A percentile compares a stretch with the other conserved stretches of the same genome.
Evolutionary conservation across 306 rosid genomes (phyloP).

Genomic region (Albizia julibrissin): DNA sequence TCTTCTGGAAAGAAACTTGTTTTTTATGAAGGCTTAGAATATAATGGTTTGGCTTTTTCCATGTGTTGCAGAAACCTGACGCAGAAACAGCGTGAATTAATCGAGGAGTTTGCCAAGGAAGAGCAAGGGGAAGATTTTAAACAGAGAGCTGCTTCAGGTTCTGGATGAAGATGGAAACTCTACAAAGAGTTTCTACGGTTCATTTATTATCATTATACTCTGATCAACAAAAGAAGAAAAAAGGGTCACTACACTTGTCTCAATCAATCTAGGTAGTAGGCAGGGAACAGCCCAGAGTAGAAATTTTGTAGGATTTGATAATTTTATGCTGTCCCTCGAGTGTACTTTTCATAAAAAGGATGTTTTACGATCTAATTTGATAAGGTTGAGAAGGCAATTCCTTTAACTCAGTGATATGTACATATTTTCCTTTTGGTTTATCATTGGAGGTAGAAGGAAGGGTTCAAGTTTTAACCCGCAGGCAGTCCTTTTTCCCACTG

Average conservation of each 20-base stretch:
- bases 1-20: not conserved
- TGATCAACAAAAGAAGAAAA: not conserved
- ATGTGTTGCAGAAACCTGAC: conserved; percentile 64
- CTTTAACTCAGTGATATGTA: conserved; percentile 33
- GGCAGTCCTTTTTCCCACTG: conserved; percentile 4
- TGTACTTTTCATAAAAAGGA: conserved; percentile 26
- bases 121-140: conserved; percentile 61
- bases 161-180: conserved; percentile 50
- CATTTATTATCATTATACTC: not conserved
- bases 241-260: not conserved
- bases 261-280: conserved; percentile 3
- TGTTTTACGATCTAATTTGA: conserved; percentile 13
- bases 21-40: not conserved
- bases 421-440: conserved; percentile 20
- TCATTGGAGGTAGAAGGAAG: not conserved
- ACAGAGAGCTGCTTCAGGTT: conserved; percentile 55
- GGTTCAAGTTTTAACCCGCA: conserved; percentile 21
- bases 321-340: conserved; percentile 21
- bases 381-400: conserved; percentile 20
- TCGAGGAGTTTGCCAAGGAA: conserved; percentile 87
- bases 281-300: conserved; percentile 22
- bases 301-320: conserved; percentile 59
- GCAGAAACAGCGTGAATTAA: conserved; percentile 71
- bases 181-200: not conserved
- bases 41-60: conserved; percentile 5